A percentile compares a stretch with the other conserved stretches of the same genome.
These are phyloP conservation scores for Kernera saxatilis DNA, from an alignment of 345 rosid species.

Conservation along the genomic window DNA sequence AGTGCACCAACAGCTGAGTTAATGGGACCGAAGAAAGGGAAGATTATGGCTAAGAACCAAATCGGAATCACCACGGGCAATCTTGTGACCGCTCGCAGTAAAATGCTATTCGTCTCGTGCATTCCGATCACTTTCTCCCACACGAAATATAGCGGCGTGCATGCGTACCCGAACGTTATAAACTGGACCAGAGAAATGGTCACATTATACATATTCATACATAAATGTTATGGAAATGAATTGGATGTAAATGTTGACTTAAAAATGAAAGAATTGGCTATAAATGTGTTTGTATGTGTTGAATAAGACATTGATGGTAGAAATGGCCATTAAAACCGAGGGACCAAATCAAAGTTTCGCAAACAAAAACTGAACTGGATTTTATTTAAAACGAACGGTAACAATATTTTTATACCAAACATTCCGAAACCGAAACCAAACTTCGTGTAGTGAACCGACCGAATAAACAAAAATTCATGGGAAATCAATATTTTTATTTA, in stretches of 20 bases:
- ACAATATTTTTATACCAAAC: too few relatives aligned
- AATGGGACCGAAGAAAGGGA: slow-evolving; percentile 88
- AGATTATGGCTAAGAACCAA: slow-evolving; percentile 82
- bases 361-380: too few relatives aligned
- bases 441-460: too few relatives aligned
- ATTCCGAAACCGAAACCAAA: too few relatives aligned
- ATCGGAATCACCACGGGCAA: slow-evolving; percentile 79
- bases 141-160: slow-evolving; percentile 81
- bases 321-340: too few relatives aligned
- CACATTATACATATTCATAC: background rate
- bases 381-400: too few relatives aligned
- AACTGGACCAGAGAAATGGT: slow-evolving; percentile 38
- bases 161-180: slow-evolving; percentile 80
- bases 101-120: slow-evolving; percentile 76
- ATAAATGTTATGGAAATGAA: too few relatives aligned
- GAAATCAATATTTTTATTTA: too few relatives aligned
- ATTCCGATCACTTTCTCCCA: slow-evolving; percentile 85
- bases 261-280: background rate
- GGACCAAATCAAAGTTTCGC: too few relatives aligned
- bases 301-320: background rate
- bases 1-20: slow-evolving; percentile 88
- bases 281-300: background rate
- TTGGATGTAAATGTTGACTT: too few relatives aligned
- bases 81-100: slow-evolving; percentile 56
- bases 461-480: too few relatives aligned